A percentile compares a stretch with the other conserved stretches of the same genome.
Evolutionary conservation across 768 basidiomycete species (phyloP).

Genomic region (Cubamyces sp.): DNA sequence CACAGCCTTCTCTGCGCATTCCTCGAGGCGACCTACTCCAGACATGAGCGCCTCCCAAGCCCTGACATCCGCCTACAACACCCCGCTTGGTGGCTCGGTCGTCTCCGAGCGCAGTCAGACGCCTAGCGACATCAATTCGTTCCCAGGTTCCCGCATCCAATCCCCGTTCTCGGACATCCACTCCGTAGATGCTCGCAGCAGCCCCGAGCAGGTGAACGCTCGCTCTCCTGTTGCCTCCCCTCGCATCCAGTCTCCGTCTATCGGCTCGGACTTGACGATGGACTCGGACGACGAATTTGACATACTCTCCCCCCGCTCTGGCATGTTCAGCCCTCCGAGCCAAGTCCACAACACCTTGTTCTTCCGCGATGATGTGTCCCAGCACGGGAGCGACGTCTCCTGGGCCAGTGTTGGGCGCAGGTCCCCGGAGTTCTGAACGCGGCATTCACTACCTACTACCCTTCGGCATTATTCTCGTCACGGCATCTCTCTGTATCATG

Average conservation of each 20-base stretch:
- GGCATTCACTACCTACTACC: neutral
- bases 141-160: conserved; percentile 19
- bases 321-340: conserved; percentile 32
- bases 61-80: conserved; percentile 25
- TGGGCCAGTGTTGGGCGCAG: conserved; percentile 34
- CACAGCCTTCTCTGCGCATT: conserved; percentile 2
- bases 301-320: conserved; percentile 32
- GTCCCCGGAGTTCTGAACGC: conserved; percentile 29
- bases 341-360: conserved; percentile 5
- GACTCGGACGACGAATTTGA: conserved; percentile 31
- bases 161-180: conserved; percentile 32
- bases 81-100: conserved; percentile 21
- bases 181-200: conserved; percentile 22
- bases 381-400: conserved; percentile 28
- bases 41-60: conserved; percentile 17
- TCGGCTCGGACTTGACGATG: conserved; percentile 22
- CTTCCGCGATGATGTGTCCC: conserved; percentile 24
- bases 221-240: conserved; percentile 21
- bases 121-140: conserved; percentile 6
- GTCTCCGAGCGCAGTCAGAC: conserved; percentile 9
- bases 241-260: conserved; percentile 24
- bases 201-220: conserved; percentile 10
- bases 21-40: conserved; percentile 8
- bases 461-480: neutral
- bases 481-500: conserved; percentile 18